phyloP scores from a whole-genome alignment of 176 grass and related monocot genomes.

The Oryza meyeriana region DNA sequence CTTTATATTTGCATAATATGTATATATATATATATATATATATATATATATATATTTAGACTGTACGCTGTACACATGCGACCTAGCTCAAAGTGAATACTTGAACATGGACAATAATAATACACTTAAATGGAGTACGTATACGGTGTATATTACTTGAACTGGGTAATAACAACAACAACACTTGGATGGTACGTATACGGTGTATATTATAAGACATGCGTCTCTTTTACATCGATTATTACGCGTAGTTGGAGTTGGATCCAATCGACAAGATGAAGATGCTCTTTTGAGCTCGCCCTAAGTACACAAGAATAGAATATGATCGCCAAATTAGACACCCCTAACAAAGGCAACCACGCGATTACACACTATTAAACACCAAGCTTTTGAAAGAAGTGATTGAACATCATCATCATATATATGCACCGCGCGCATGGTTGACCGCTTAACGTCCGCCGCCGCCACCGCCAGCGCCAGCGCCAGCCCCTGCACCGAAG shows the following conservation, averaged over 20 bases:
- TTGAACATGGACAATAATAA: neutral
- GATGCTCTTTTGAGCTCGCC: neutral
- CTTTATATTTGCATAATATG: no score
- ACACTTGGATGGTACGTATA: no score
- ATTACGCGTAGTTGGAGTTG: neutral
- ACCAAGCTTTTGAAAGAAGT: neutral
- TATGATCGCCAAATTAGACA: neutral
- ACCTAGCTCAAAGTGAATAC: no score
- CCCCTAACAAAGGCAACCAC: neutral
- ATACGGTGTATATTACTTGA: no score
- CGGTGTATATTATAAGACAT: neutral
- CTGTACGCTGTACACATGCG: neutral
- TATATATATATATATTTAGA: neutral
- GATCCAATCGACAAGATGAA: neutral
- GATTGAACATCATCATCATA: neutral
- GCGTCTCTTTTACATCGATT: neutral
- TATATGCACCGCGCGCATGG: neutral
- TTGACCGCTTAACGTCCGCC: neutral
- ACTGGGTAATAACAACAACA: neutral
- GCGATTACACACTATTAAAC: neutral
- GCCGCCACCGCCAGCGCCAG: conserved; percentile 19
- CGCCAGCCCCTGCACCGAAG: neutral
- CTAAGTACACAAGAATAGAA: neutral
- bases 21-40: no score
- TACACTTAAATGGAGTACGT: no score